Percentiles rank a stretch among this genome's conserved stretches.
Conservation (phyloP, 495 filamentous ascomycete genomes). For the Penicillium ochrochloron region DNA sequence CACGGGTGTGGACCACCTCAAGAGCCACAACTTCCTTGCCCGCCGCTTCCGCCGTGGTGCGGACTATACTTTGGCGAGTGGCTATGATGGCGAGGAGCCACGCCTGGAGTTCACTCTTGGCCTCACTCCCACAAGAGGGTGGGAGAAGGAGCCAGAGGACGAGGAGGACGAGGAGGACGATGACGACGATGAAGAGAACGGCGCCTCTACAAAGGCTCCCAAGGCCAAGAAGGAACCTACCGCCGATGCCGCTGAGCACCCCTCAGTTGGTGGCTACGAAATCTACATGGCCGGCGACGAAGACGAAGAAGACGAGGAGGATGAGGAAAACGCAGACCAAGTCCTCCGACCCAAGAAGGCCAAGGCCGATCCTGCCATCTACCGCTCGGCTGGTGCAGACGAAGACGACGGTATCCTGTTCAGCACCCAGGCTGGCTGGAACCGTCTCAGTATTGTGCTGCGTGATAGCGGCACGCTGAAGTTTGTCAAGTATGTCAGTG, state of each 20-base stretch:
- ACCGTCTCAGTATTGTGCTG: conserved; percentile 84
- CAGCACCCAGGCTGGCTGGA: conserved; percentile 86
- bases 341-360: conserved; percentile 35
- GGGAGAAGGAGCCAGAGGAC: conserved; percentile 72
- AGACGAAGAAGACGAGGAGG: conserved; percentile 55
- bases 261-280: conserved; percentile 79
- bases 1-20: conserved; percentile 68
- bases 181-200: conserved; percentile 31
- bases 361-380: conserved; percentile 77
- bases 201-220: conserved; percentile 16
- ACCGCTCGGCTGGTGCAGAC: conserved; percentile 70
- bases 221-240: conserved; percentile 34
- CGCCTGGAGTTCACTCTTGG: conserved; percentile 86
- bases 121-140: conserved; percentile 79
- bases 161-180: conserved; percentile 52
- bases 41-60: conserved; percentile 82
- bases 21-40: conserved; percentile 69
- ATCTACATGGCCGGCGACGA: conserved; percentile 92
- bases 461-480: conserved; percentile 83
- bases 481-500: conserved; percentile 96
- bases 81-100: conserved; percentile 74
- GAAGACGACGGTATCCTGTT: conserved; percentile 93
- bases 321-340: conserved; percentile 36
- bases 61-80: conserved; percentile 92
- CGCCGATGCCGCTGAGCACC: conserved; percentile 50